A percentile compares a stretch with the other conserved stretches of the same genome.
Evolutionary conservation across 2,329 filamentous ascomycete genomes (phyloP).

Genomic region (Fusarium sulawesiense): DNA sequence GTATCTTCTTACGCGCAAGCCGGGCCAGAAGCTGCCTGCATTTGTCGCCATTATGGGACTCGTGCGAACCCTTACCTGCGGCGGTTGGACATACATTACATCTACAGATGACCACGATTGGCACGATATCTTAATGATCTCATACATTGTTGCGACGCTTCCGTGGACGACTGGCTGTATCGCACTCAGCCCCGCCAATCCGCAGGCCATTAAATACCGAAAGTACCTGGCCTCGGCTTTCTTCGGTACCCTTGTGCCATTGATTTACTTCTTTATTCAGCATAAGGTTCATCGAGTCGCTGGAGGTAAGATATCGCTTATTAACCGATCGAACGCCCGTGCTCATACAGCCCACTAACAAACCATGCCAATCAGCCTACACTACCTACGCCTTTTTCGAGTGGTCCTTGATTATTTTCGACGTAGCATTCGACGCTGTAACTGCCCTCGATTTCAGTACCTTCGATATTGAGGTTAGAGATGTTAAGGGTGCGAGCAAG

Average conservation of each 20-base stretch:
- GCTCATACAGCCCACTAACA: constrained; percentile 25
- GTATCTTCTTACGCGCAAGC: constrained; percentile 87
- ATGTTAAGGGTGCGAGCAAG: constrained; percentile 91
- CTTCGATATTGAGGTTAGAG: constrained; percentile 88
- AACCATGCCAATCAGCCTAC: constrained; percentile 72
- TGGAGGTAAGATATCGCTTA: constrained; percentile 74
- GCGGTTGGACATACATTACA: constrained; percentile 98
- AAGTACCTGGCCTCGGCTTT: constrained; percentile 86
- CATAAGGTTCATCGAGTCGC: constrained; percentile 96
- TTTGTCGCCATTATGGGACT: constrained; percentile 83
- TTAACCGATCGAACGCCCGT: neutral
- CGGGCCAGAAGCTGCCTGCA: constrained; percentile 80
- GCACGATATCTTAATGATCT: constrained; percentile 99
- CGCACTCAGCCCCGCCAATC: constrained; percentile 85
- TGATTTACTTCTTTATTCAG: constrained; percentile 98
- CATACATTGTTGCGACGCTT: constrained; percentile 91
- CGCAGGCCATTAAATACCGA: constrained; percentile 84
- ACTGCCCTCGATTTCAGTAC: constrained; percentile 91
- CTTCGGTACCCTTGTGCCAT: constrained; percentile 88
- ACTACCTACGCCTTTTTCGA: constrained; percentile 98
- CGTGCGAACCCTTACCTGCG: constrained; percentile 91
- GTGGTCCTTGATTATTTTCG: constrained; percentile 93
- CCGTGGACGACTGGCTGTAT: constrained; percentile 96
- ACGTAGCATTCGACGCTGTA: constrained; percentile 95
- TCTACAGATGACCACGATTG: constrained; percentile 98